Evolutionary conservation across 305 asterid species (phyloP).

Genomic region (Salvia sclarea): DNA sequence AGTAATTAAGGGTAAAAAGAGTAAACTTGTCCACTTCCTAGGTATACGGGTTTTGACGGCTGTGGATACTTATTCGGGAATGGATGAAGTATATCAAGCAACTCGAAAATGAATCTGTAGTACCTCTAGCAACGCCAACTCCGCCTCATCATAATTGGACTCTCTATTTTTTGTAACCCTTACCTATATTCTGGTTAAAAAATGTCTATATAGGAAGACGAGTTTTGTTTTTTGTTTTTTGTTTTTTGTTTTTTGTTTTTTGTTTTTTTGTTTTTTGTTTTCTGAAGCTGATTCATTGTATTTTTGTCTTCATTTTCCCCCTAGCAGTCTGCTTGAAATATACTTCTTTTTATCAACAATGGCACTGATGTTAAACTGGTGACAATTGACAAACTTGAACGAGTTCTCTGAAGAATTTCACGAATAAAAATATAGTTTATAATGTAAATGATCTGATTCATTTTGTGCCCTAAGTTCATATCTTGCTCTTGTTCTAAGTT

Average conservation of each 20-base stretch:
- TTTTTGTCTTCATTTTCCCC: not conserved
- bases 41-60: too few species aligned
- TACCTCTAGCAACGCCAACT: conserved; percentile 14
- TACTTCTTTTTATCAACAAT: not conserved
- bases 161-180: not conserved
- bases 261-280: too few species aligned
- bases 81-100: not conserved
- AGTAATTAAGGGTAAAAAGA: too few species aligned
- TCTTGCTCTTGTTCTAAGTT: not conserved
- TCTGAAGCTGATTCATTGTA: not conserved
- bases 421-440: not conserved
- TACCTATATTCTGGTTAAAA: not conserved
- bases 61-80: too few species aligned
- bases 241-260: too few species aligned
- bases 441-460: not conserved
- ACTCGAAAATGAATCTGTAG: not conserved
- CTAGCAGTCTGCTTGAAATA: not conserved
- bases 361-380: not conserved
- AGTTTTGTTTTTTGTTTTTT: too few species aligned
- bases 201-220: not conserved
- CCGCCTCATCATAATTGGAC: not conserved
- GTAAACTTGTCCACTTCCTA: too few species aligned
- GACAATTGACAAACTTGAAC: not conserved
- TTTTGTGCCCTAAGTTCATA: not conserved
- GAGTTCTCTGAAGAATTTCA: not conserved